phyloP scores from a whole-genome alignment of 495 filamentous ascomycete species.

The Penicillium diatomitis region DNA sequence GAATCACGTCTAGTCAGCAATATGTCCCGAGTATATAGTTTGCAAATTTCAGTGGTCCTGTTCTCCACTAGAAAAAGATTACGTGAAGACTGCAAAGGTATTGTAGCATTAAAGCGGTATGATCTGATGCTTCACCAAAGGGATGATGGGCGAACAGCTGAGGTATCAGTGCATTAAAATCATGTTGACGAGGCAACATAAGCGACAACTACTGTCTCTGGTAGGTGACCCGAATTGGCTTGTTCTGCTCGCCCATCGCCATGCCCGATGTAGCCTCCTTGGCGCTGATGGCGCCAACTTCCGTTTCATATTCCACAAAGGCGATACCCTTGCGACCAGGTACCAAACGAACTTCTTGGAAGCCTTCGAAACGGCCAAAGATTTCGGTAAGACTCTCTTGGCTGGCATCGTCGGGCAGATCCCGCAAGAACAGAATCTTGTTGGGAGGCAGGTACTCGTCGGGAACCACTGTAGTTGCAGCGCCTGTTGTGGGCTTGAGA shows the following conservation, averaged over 20 bases:
- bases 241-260: constrained; percentile 62
- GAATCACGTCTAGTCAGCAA: too few species aligned
- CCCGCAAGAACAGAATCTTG: constrained; percentile 93
- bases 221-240: constrained; percentile 76
- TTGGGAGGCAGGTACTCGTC: constrained; percentile 98
- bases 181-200: constrained; percentile 2
- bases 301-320: constrained; percentile 91
- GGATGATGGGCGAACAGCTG: background rate
- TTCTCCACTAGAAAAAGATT: too few species aligned
- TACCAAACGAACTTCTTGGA: constrained; percentile 84
- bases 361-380: constrained; percentile 87
- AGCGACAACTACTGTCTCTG: constrained; percentile 61
- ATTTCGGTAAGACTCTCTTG: constrained; percentile 68
- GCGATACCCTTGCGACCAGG: constrained; percentile 83
- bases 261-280: constrained; percentile 95
- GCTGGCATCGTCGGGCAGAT: constrained; percentile 79
- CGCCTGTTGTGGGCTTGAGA: constrained; percentile 67
- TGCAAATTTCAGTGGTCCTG: too few species aligned
- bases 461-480: constrained; percentile 68
- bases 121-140: too few species aligned
- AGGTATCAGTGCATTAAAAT: constrained; percentile 14
- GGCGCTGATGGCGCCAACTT: constrained; percentile 81
- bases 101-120: too few species aligned
- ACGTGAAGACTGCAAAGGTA: too few species aligned
- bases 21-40: too few species aligned